Evolutionary conservation across 371 early-diverging fungal species (phyloP).

Genomic region (Mortierella sp.): DNA sequence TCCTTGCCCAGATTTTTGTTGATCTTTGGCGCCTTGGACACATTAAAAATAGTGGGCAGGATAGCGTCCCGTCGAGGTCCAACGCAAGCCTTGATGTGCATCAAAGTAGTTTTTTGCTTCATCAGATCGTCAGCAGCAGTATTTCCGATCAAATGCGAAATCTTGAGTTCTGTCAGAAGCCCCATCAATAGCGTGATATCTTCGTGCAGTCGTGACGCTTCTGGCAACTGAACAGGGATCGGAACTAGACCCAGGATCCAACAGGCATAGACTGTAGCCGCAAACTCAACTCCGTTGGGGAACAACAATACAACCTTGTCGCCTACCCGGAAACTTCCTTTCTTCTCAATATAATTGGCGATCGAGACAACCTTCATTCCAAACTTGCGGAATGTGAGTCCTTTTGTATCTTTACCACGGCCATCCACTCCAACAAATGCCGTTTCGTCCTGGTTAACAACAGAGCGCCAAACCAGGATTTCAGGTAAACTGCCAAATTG

Average conservation of each 20-base stretch:
- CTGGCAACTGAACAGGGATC: constrained; percentile 79
- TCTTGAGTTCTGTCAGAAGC: constrained; percentile 70
- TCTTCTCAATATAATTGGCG: constrained; percentile 69
- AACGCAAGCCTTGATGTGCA: constrained; percentile 47
- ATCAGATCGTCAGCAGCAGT: constrained; percentile 74
- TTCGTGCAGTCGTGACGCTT: constrained; percentile 74
- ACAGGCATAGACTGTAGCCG: constrained; percentile 84
- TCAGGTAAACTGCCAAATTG: constrained; percentile 76
- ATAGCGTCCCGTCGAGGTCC: constrained; percentile 46
- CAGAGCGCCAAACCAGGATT: constrained; percentile 78
- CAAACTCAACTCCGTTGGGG: constrained; percentile 80
- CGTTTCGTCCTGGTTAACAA: constrained; percentile 72
- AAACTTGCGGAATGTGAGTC: constrained; percentile 78
- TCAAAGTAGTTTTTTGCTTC: constrained; percentile 63
- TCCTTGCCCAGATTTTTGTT: constrained; percentile 68
- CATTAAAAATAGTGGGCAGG: constrained; percentile 66
- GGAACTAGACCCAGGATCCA: constrained; percentile 81
- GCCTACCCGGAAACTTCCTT: constrained; percentile 69
- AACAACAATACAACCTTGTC: constrained; percentile 77
- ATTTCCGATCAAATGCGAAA: constrained; percentile 72
- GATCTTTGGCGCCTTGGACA: constrained; percentile 69
- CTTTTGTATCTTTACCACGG: constrained; percentile 71
- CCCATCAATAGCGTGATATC: constrained; percentile 74
- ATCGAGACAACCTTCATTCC: constrained; percentile 74
- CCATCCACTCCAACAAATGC: constrained; percentile 75